These are phyloP conservation scores for Globisporangium radiosum DNA, from an alignment of 352 stramenopile genomes.

Conservation along the genomic window DNA sequence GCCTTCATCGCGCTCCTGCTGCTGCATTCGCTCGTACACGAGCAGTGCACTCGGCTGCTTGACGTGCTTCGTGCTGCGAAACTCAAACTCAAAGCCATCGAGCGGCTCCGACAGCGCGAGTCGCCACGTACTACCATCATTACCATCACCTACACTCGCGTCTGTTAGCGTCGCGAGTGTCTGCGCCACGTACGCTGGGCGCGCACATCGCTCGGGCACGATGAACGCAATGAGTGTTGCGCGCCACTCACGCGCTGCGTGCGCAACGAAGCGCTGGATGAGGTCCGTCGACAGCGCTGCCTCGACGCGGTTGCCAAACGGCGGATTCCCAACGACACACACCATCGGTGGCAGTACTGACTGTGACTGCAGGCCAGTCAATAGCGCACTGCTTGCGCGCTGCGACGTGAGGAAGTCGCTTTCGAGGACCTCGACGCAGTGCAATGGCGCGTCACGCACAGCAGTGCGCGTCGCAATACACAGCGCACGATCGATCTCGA, in stretches of 20 bases:
- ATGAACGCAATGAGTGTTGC: conserved; percentile 59
- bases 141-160: not conserved
- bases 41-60: conserved; percentile 60
- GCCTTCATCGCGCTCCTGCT: no score
- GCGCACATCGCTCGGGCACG: conserved; percentile 51
- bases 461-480: conserved; percentile 11
- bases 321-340: conserved; percentile 61
- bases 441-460: conserved; percentile 8
- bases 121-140: conserved; percentile 14
- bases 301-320: conserved; percentile 36
- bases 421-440: conserved; percentile 18
- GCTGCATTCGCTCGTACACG: conserved; percentile 15
- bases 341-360: not conserved
- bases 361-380: not conserved
- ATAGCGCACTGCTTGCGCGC: conserved; percentile 3
- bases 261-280: conserved; percentile 44
- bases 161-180: conserved; percentile 23
- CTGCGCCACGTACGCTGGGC: conserved; percentile 28
- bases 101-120: conserved; percentile 27
- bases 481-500: conserved; percentile 42
- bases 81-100: conserved; percentile 49
- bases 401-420: conserved; percentile 52
- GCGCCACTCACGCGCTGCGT: conserved; percentile 39
- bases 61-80: conserved; percentile 46
- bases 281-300: conserved; percentile 25